Base-by-base conservation (phyloP, 2,329 filamentous ascomycete species). In the Mycosphaerella sp. region DNA sequence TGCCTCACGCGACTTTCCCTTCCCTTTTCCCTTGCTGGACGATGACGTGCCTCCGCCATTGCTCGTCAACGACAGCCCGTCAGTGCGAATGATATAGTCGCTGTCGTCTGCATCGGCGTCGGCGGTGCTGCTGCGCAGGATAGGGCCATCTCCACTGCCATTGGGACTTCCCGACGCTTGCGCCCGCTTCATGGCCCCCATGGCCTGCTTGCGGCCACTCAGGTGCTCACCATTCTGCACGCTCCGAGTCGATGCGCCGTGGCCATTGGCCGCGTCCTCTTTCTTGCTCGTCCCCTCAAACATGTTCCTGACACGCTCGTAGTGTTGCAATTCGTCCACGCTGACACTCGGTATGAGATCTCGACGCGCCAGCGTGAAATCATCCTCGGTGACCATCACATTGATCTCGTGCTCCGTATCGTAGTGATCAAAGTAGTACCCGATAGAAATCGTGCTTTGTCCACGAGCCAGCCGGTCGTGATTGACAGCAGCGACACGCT, bases 291-390 rank as follows among this genome's bases (percentile, higher is more conserved):
- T 73, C 8, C 85, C 85, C 67, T 98, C 93, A 66, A 98, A 98
- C 14, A 83, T 81, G 14, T 80, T 82, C 39, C 93, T 78, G 5
- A 98, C 92, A 0, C 80, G 76, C 67, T 95, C 88, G 64, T 97
- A 98, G 68, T 98, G 93, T 45, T 86, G 81, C 40, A 98, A 75
- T 73, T 98, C 93, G 58, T 95, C 92, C 9, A 86, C 84, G 66
- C 89, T 95, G 48, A 98, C 93, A 73, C 86, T 91, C 12, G 91
- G 91, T n/a, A 97, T 85, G 40, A 98, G 79, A 73, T 97, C 93
- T 42, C 76, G 76, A 65, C 92, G 84, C 0, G 93, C 93, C 26
- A 81, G 81, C 21, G 86, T 69, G 67, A 98, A 98, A 70, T 98
- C 93, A 46, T 86, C 80, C 70, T 96, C 92, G 1, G 83, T 87